Conservation (phyloP, 202 grass and related monocot genomes). For the Hordeum pubiflorum region DNA sequence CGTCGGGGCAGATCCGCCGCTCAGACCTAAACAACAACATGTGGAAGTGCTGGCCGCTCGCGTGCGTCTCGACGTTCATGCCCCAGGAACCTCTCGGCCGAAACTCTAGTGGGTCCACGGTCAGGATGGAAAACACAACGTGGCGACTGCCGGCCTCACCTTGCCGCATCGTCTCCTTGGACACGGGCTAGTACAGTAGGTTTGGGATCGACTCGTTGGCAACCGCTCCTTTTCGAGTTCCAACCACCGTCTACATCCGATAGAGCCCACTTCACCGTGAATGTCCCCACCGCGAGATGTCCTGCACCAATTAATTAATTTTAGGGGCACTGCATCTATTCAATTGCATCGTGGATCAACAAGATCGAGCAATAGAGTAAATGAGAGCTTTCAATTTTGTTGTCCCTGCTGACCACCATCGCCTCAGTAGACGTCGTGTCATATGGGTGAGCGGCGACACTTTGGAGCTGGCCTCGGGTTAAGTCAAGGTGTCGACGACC, state of each 20-base stretch:
- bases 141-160: no score
- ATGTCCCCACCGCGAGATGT: slow-evolving; percentile 33
- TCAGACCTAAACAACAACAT: slow-evolving; percentile 54
- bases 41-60: slow-evolving; percentile 30
- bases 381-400: slow-evolving; percentile 71
- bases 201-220: slow-evolving; percentile 42
- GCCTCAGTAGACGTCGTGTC: no score
- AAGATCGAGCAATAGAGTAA: not conserved
- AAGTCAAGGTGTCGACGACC: no score
- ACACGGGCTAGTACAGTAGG: slow-evolving; percentile 57
- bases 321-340: not conserved
- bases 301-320: slow-evolving; percentile 9
- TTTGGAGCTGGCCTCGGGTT: no score
- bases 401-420: slow-evolving; percentile 50
- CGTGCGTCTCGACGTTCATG: slow-evolving; percentile 1
- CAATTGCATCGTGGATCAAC: not conserved
- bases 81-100: slow-evolving; percentile 16
- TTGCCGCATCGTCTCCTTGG: slow-evolving; percentile 63
- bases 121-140: not conserved
- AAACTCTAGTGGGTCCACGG: slow-evolving; percentile 36
- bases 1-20: slow-evolving; percentile 48
- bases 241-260: slow-evolving; percentile 60
- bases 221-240: slow-evolving; percentile 20
- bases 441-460: no score
- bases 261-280: slow-evolving; percentile 67